These are phyloP conservation scores for Didymella pomorum DNA, from an alignment of 2,329 filamentous ascomycete genomes.

Conservation along the genomic window DNA sequence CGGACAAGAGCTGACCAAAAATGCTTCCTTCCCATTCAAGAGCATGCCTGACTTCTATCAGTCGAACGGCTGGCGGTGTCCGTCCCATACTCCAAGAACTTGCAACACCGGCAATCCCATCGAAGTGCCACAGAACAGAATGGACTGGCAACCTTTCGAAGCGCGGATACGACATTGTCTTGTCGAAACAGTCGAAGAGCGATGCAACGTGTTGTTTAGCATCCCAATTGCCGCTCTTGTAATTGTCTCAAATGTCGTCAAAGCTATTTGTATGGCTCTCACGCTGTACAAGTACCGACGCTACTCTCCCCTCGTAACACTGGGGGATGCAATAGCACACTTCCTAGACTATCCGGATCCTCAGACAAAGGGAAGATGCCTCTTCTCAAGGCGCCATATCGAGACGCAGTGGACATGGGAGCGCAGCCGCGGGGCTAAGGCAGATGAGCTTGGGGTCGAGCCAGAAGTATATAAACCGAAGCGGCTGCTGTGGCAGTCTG, in stretches of 20 bases:
- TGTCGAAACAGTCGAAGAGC: conserved; percentile 26
- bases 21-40: conserved; percentile 3
- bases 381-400: conserved; percentile 5
- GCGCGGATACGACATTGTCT: conserved; percentile 30
- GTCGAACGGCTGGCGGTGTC: conserved; percentile 27
- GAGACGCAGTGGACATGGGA: conserved; percentile 13
- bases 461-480: conserved; percentile 4
- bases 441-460: conserved; percentile 6
- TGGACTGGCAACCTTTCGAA: conserved; percentile 23
- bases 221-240: conserved; percentile 1
- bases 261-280: conserved; percentile 9
- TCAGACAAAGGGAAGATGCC: conserved; percentile 4
- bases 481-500: conserved; percentile 1
- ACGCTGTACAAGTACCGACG: not conserved
- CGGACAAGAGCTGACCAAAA: not conserved
- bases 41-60: conserved; percentile 15
- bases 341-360: conserved; percentile 12
- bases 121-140: conserved; percentile 17
- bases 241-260: conserved; percentile 1
- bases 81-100: conserved; percentile 3
- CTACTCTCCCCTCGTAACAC: conserved; percentile 3
- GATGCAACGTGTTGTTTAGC: conserved; percentile 7
- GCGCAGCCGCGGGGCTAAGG: not conserved
- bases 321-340: conserved; percentile 8
- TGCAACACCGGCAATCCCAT: conserved; percentile 14